phyloP scores from a whole-genome alignment of 192 early-diverging fungal species.

The Gaertneriomyces semiglobifer region DNA sequence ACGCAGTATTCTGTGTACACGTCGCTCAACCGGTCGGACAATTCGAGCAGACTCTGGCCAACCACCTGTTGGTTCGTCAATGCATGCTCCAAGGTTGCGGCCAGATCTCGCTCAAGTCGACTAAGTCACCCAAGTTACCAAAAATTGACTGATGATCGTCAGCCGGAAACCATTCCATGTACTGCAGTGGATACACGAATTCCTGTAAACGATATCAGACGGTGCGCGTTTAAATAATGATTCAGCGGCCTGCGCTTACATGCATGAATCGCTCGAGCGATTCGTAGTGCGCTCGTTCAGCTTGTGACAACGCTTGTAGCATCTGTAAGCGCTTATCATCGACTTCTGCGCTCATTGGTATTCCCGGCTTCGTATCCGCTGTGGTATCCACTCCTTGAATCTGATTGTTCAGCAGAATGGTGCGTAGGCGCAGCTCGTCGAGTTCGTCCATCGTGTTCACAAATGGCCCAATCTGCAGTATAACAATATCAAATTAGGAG shows the following conservation, averaged over 20 bases:
- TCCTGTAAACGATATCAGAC: constrained; percentile 22
- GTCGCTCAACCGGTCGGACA: constrained; percentile 33
- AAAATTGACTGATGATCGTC: constrained; percentile 30
- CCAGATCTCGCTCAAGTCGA: constrained; percentile 16
- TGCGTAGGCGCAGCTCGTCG: constrained; percentile 25
- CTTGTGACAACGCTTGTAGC: too few relatives aligned
- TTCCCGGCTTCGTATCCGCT: background rate
- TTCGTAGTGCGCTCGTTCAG: constrained; percentile 17
- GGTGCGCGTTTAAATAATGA: background rate
- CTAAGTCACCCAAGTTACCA: constrained; percentile 27
- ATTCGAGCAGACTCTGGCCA: constrained; percentile 3
- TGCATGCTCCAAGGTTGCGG: background rate
- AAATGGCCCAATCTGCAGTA: constrained; percentile 26
- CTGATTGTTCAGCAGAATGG: constrained; percentile 28
- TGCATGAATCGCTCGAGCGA: constrained; percentile 15
- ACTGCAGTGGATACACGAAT: constrained; percentile 29
- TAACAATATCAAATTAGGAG: background rate
- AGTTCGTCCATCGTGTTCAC: constrained; percentile 29
- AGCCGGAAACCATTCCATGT: constrained; percentile 28
- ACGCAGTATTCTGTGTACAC: constrained; percentile 31
- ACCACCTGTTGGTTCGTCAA: background rate
- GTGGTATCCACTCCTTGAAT: background rate
- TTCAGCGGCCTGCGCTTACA: constrained; percentile 14
- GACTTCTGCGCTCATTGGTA: too few relatives aligned
- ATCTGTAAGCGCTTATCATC: too few relatives aligned